Evolutionary conservation across 106 monocot species (phyloP), one percentile per base, ranked within the genome.

Genomic region (Hemerocallis citrina): DNA sequence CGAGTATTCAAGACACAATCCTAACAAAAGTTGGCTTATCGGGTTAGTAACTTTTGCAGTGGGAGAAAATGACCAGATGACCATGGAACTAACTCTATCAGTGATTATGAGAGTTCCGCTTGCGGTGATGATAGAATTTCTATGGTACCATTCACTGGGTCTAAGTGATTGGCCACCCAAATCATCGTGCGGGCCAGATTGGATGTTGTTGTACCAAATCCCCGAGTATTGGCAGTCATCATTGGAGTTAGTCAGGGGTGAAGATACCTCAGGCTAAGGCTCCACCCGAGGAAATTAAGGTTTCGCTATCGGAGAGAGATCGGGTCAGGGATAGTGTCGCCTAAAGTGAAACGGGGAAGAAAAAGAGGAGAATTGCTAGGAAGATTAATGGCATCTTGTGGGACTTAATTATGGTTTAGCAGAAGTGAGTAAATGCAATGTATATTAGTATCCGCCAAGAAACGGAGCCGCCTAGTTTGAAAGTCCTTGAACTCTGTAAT

Each of bases 241-340:
- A 12, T 24, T 24, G 43, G 39, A 32, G 20, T 57, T 46, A n/a
- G 11, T 20, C 20, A 36, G 48, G 20, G 4, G 69, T 48, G 77
- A 81, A 77, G 81, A 81, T 73, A 19, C 81, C 81, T 13, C 76
- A 40, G 23, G 33, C 68, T 55, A 81, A 81, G 34, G 12, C 51
- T 24, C 68, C 64, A 16, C 56, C 49, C 1, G 68, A 35, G 19
- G 76, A 81, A 34, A 73, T 24, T n/a, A 77, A 43, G 1, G 65
- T 67, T n/a, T 67, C 47, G 54, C 43, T 38, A 21, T 54, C 67
- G 25, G 54, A 14, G 29, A 77, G 37, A 9, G 34, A 11, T 21
- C 45, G 59, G 44, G 59, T 52, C 7, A 61, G 67, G 29, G 59
- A 42, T 0, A n/a, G 65, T 65, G 28, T 64, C 14, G 13, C 20